A percentile compares a stretch with the other conserved stretches of the same genome.
phyloP scores from a whole-genome alignment of 1,284 basidiomycete genomes.

The Stygiomarasmius scandens region DNA sequence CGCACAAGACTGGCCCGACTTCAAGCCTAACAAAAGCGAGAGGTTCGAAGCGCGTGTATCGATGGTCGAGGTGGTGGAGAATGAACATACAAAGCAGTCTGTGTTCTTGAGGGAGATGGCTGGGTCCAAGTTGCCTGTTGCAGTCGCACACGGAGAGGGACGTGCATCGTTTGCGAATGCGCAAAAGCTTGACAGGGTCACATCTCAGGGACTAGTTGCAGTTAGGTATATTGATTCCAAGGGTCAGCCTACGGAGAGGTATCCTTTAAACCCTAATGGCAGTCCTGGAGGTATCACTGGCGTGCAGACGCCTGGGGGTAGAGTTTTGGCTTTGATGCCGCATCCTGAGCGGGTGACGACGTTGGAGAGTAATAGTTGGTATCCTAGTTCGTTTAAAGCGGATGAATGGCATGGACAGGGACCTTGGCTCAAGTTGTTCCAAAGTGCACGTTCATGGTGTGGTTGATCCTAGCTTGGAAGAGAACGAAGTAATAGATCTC shows the following conservation, averaged over 20 bases:
- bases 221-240: conserved; percentile 78
- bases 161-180: conserved; percentile 69
- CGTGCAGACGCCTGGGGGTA: conserved; percentile 82
- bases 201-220: conserved; percentile 59
- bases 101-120: conserved; percentile 91
- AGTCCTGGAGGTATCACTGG: conserved; percentile 87
- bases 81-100: conserved; percentile 55
- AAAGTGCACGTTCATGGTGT: conserved; percentile 80
- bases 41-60: conserved; percentile 90
- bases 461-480: conserved; percentile 13
- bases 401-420: conserved; percentile 71
- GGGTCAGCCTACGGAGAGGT: conserved; percentile 69
- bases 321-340: conserved; percentile 95
- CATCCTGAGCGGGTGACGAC: conserved; percentile 86
- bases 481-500: neutral
- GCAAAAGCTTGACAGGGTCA: conserved; percentile 46
- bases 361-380: conserved; percentile 87
- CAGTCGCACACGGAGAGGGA: conserved; percentile 96
- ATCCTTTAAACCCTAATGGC: conserved; percentile 97
- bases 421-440: conserved; percentile 96
- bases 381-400: conserved; percentile 58
- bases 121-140: conserved; percentile 86
- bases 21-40: conserved; percentile 88
- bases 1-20: conserved; percentile 84
- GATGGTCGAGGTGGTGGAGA: conserved; percentile 77